Conservation (phyloP, 306 rosid species). For the Phaseolus lunatus region DNA sequence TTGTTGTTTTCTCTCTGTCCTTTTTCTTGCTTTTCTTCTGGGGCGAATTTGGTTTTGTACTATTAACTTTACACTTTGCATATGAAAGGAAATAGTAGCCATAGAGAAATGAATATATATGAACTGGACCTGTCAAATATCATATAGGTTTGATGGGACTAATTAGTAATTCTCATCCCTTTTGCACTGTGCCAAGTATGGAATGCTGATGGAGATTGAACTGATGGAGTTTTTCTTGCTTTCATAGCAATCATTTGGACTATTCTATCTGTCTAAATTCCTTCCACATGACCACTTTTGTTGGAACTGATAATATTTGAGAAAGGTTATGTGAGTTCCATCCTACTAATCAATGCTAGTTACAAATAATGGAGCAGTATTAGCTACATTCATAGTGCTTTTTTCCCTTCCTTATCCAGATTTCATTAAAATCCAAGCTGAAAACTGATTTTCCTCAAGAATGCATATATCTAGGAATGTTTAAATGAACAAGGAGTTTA, state of each 20-base stretch:
- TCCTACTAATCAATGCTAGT: not conserved
- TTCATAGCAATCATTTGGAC: not conserved
- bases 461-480: too few species aligned
- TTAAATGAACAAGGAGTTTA: too few species aligned
- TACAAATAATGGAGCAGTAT: not conserved
- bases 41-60: not conserved
- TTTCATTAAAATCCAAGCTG: too few species aligned
- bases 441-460: too few species aligned
- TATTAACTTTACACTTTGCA: not conserved
- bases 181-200: not conserved
- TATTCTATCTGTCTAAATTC: not conserved
- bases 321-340: too few species aligned
- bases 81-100: not conserved
- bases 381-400: not conserved
- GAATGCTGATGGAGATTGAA: not conserved
- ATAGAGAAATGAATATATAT: slow-evolving; percentile 15
- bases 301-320: not conserved
- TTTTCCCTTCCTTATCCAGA: too few species aligned
- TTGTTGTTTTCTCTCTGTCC: not conserved
- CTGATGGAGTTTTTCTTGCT: not conserved
- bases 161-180: not conserved
- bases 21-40: not conserved
- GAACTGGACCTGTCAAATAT: not conserved
- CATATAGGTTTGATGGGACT: not conserved
- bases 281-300: not conserved